Base-by-base conservation (phyloP, 2,329 filamentous ascomycete genomes). In the Lecanicillium sp. region DNA sequence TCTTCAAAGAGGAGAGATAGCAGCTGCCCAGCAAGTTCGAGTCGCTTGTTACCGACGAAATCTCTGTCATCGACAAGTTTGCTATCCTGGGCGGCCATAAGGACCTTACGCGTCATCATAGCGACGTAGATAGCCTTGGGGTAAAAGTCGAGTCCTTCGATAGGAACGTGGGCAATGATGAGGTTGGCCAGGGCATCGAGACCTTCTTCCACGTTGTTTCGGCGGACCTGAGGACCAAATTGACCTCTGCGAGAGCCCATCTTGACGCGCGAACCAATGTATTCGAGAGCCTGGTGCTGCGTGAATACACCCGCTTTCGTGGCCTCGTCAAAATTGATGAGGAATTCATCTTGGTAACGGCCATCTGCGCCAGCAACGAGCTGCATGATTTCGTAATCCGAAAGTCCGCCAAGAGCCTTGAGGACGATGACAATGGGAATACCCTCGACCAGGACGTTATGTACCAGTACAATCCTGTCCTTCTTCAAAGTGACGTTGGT, bases 91-190 rank as follows among this genome's bases (percentile, higher is more conserved):
- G 90, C 85, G 2, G 90, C 90, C 87, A 97, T 95, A 41, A 98
- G 70, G 3, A 97, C 90, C 65, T 90, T 81, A n/a, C 93, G 85
- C 23, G 90, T 88, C 93, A 98, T 98, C 72, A 95, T 88, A 40
- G 91, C 91, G 48, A 98, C 82, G 60, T 97, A 98, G 8, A 97
- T 79, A 19, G 91, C 90, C 64, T 98, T 98, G n/a, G 91, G 90
- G 48, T 93, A 84, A 65, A 97, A 97, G 61, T 98, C 90, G 56
- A 95, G 79, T 38, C 88, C 88, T 57, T 88, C 81, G 30, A 98
- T 90, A 5, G 90, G 86, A 24, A 98, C 90, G 58, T 98, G 93
- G 6, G 93, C 91, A 51, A 98, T 89, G 53, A 98, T 86, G 48
- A 97, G 86, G 59, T 90, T 91, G 15, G 90, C 87, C 33, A 98